These are phyloP conservation scores for Rhizomucor pusillus DNA, from an alignment of 371 early-diverging fungal genomes.

Conservation along the genomic window DNA sequence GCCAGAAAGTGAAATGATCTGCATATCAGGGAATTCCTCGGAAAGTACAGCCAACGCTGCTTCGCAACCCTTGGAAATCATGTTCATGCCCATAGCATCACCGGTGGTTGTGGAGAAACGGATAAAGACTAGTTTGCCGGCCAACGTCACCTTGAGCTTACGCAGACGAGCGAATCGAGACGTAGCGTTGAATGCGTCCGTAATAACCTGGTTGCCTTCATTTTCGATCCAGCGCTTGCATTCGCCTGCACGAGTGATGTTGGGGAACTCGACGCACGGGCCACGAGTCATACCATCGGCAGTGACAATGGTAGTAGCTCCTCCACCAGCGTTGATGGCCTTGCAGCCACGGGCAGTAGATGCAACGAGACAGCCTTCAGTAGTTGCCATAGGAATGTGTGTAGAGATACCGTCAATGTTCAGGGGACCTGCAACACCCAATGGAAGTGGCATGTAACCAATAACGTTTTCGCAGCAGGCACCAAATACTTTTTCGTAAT, in stretches of 20 bases:
- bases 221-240: constrained; percentile 78
- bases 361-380: constrained; percentile 93
- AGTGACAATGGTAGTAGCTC: constrained; percentile 81
- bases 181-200: constrained; percentile 84
- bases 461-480: constrained; percentile 97
- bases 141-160: constrained; percentile 80
- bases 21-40: constrained; percentile 71
- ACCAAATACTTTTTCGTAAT: constrained; percentile 86
- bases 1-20: constrained; percentile 81
- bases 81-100: constrained; percentile 99
- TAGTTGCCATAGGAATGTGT: constrained; percentile 95
- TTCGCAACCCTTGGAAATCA: constrained; percentile 97
- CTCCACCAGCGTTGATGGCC: constrained; percentile 87
- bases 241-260: constrained; percentile 62
- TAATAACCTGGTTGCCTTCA: constrained; percentile 64
- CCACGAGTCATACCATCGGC: constrained; percentile 95
- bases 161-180: constrained; percentile 85
- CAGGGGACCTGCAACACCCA: constrained; percentile 89
- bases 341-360: constrained; percentile 95
- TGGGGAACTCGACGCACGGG: constrained; percentile 85
- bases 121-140: constrained; percentile 79
- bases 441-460: constrained; percentile 91
- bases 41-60: constrained; percentile 62
- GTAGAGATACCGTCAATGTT: constrained; percentile 75
- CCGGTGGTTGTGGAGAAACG: constrained; percentile 92